Percentiles rank a stretch among this genome's conserved stretches.
Evolutionary conservation across 1,139 yeast species (phyloP).

Genomic region (Taphrina populina): DNA sequence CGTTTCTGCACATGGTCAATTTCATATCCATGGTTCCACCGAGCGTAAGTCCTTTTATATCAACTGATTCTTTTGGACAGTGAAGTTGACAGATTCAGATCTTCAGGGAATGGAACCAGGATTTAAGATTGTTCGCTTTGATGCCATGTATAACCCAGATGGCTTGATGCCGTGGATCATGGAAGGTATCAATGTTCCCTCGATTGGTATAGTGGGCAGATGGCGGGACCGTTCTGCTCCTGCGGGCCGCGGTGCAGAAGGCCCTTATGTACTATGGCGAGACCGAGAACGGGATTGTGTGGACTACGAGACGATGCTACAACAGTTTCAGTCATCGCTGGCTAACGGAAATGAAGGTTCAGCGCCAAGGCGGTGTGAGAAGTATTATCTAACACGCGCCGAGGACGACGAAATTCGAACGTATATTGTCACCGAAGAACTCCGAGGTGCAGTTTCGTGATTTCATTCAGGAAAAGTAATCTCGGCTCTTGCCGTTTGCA

Average conservation of each 20-base stretch:
- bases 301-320: not conserved
- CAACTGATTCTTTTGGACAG: not conserved
- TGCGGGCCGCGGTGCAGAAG: slow-evolving; percentile 17
- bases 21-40: slow-evolving; percentile 19
- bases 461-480: too few relatives aligned
- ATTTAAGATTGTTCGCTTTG: slow-evolving; percentile 23
- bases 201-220: slow-evolving; percentile 24
- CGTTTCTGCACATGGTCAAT: slow-evolving; percentile 3
- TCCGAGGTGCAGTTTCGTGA: too few relatives aligned
- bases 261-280: slow-evolving; percentile 29
- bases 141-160: slow-evolving; percentile 16
- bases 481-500: too few relatives aligned
- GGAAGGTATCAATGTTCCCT: slow-evolving; percentile 22
- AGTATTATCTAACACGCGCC: too few relatives aligned
- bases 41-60: not conserved
- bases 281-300: slow-evolving; percentile 1
- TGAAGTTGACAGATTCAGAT: not conserved
- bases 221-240: slow-evolving; percentile 27
- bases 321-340: too few relatives aligned
- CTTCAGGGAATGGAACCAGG: slow-evolving; percentile 20
- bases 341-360: too few relatives aligned
- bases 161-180: slow-evolving; percentile 31
- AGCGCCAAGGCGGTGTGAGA: too few relatives aligned
- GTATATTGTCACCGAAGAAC: too few relatives aligned
- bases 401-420: too few relatives aligned